These are phyloP conservation scores for Raphanus sativus DNA, from an alignment of 345 rosid species.

Conservation along the genomic window DNA sequence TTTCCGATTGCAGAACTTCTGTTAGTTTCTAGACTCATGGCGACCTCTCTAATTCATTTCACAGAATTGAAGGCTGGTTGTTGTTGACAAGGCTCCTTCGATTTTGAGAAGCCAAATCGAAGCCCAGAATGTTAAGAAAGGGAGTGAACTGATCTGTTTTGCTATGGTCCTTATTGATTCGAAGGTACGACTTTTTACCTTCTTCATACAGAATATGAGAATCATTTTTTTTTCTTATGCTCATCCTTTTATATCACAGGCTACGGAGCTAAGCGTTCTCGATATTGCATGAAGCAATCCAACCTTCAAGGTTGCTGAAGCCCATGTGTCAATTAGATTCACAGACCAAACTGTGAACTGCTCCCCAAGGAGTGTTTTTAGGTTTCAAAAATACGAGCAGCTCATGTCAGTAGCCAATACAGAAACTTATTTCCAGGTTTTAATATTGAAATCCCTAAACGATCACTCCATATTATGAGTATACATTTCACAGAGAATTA, in stretches of 20 bases:
- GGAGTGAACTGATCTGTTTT: background rate
- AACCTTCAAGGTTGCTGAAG: background rate
- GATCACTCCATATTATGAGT: background rate
- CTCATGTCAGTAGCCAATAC: background rate
- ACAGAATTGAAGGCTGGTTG: background rate
- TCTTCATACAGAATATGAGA: background rate
- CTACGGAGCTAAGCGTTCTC: background rate
- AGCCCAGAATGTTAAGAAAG: background rate
- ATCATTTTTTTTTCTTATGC: background rate
- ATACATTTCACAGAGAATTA: background rate
- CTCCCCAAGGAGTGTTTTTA: too few relatives aligned
- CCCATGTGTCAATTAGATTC: background rate
- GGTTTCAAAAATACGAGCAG: too few relatives aligned
- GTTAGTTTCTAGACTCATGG: background rate
- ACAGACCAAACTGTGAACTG: too few relatives aligned
- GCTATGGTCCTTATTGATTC: background rate
- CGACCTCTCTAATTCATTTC: background rate
- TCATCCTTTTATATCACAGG: background rate
- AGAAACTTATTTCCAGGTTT: background rate
- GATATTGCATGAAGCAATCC: background rate
- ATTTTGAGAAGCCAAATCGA: background rate
- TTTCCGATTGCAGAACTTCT: background rate
- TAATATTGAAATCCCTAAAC: background rate
- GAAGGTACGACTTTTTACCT: background rate
- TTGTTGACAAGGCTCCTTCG: background rate